Evolutionary conservation across 768 basidiomycete genomes (phyloP).

Genomic region (Collybia sp.): DNA sequence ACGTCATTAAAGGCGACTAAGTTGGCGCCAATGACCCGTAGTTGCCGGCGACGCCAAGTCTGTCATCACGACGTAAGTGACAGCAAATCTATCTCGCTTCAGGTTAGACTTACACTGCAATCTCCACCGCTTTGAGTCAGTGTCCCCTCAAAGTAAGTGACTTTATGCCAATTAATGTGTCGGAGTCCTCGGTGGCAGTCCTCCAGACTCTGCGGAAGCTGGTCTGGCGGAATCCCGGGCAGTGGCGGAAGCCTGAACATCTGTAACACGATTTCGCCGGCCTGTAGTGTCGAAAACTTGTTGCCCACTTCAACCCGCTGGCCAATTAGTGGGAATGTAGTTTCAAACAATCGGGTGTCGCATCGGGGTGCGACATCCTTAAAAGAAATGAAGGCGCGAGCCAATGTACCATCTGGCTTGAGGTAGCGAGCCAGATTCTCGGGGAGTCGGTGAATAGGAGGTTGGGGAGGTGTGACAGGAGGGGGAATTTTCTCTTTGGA

Average conservation of each 20-base stretch:
- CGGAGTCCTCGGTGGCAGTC: constrained; percentile 87
- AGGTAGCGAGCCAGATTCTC: constrained; percentile 83
- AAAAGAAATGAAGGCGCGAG: constrained; percentile 84
- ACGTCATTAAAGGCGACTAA: constrained; percentile 90
- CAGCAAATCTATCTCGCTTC: background rate
- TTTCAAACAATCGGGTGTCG: constrained; percentile 82
- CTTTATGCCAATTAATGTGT: constrained; percentile 91
- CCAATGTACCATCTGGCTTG: constrained; percentile 83
- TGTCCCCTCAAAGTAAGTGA: constrained; percentile 89
- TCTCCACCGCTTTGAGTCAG: constrained; percentile 94
- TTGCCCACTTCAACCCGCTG: constrained; percentile 58
- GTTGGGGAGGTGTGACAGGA: constrained; percentile 27
- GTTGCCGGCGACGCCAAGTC: constrained; percentile 80
- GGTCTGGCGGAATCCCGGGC: constrained; percentile 71
- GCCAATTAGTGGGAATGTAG: constrained; percentile 75
- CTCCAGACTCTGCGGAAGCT: constrained; percentile 88
- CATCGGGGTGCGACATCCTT: constrained; percentile 82
- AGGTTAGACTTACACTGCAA: constrained; percentile 61
- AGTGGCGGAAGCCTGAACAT: constrained; percentile 87
- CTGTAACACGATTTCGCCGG: constrained; percentile 88
- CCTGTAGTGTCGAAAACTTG: constrained; percentile 58
- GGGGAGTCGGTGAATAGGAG: constrained; percentile 38
- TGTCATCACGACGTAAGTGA: constrained; percentile 20
- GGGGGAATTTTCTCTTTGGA: constrained; percentile 41
- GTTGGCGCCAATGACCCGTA: constrained; percentile 82